These are phyloP conservation scores for Lipomyces kockii DNA, from an alignment of 805 yeast genomes.

Conservation along the genomic window DNA sequence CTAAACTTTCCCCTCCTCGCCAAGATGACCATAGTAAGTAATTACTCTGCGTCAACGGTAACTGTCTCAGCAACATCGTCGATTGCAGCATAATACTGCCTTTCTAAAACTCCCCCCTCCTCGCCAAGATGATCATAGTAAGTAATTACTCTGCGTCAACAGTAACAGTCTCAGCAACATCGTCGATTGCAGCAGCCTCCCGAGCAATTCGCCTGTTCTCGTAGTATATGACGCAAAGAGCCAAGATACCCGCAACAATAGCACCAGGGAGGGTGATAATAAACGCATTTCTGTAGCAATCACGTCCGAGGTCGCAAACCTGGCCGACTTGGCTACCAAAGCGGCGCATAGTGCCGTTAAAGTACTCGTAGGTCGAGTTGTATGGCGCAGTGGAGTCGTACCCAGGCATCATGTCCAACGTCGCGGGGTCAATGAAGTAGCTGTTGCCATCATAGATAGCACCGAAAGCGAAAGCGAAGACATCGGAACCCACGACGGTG, in stretches of 20 bases:
- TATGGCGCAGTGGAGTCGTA: conserved; percentile 8
- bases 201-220: conserved; percentile 6
- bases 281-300: conserved; percentile 36
- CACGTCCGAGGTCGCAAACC: conserved; percentile 31
- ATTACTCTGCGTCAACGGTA: not conserved
- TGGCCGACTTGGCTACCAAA: conserved; percentile 34
- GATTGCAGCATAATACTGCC: too few species aligned
- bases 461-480: conserved; percentile 68
- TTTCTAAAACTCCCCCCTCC: not conserved
- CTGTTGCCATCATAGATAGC: conserved; percentile 59
- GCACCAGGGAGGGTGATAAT: conserved; percentile 34
- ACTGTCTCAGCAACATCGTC: not conserved
- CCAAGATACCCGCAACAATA: conserved; percentile 20
- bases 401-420: conserved; percentile 13
- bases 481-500: conserved; percentile 54
- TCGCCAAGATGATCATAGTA: not conserved
- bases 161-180: not conserved
- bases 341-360: conserved; percentile 25
- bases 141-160: not conserved
- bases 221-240: conserved; percentile 25
- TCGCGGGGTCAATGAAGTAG: conserved; percentile 27
- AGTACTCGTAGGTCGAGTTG: conserved; percentile 16
- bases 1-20: not conserved
- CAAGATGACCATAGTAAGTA: not conserved
- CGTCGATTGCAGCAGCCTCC: not conserved